Base-by-base conservation (phyloP, 345 rosid species). In the Eucalyptus erythrocorys region DNA sequence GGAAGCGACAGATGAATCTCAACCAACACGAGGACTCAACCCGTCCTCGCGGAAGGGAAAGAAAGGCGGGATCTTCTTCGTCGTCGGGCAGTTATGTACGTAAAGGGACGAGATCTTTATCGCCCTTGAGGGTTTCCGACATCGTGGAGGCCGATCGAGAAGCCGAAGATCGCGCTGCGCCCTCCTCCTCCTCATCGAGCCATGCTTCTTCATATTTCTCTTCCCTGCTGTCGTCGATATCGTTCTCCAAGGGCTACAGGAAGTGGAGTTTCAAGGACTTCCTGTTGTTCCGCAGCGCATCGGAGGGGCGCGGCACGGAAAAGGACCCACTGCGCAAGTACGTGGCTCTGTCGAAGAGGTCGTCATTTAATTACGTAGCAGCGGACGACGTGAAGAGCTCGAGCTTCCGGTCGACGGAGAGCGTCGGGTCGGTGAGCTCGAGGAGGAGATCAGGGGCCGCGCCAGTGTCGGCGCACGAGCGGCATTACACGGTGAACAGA, bases 221-320 rank as follows among this genome's bases (percentile, higher is more conserved):
- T 48, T 89, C 96, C 4, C 79, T 97, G 59, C 88, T 97, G 49
- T 95, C 99, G 2, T 96, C 96, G 5, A 90, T 96, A 43, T 92
- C 98, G 14, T 95, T 93, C 86, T 90, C 98, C 3, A 92, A 91
- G 88, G 91, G 91, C 1, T 90, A 92, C 89, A 94, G 90, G 88
- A 97, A 98, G 91, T 98, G 99, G 99, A 97, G 94, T 88, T 90
- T 98, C 80, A 95, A 93, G 90, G 98, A 98, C 89, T 92, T 98
- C 3, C 87, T 97, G 79, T 88, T 97, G 30, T 98, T 97, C 90
- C 92, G 99, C 76, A 98, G 99, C 34, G 99, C 99, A 2, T 98
- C 99, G 2, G 99, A 98, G 89, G 99, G 99, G 11, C 91, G 99
- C 61, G 96, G 97, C 3, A 92, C 97, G 11, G 89, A 91, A 66